phyloP scores from a whole-genome alignment of 2,329 filamentous ascomycete species.

The Phaeoacremonium minimum region DNA sequence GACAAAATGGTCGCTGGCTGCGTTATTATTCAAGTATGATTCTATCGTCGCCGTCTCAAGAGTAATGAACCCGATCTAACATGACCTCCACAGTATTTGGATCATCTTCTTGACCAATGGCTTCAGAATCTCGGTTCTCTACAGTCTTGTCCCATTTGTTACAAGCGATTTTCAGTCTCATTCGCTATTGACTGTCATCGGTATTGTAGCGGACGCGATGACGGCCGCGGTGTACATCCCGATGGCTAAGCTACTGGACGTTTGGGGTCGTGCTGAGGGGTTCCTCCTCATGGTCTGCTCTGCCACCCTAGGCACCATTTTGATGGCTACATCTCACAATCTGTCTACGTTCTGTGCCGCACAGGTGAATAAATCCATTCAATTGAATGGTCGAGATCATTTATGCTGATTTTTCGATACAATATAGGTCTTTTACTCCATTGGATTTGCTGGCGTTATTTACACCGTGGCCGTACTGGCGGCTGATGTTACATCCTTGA shows the following conservation, averaged over 20 bases:
- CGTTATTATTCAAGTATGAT: constrained; percentile 25
- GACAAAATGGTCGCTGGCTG: constrained; percentile 11
- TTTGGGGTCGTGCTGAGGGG: constrained; percentile 42
- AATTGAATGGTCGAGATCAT: too few relatives aligned
- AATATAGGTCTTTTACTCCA: constrained; percentile 54
- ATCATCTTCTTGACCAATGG: constrained; percentile 47
- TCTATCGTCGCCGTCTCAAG: not conserved
- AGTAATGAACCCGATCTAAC: not conserved
- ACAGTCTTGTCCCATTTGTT: constrained; percentile 37
- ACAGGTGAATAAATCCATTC: too few relatives aligned
- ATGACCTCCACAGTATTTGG: constrained; percentile 33
- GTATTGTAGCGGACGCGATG: constrained; percentile 49
- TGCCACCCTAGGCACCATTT: constrained; percentile 45
- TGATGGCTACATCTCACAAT: constrained; percentile 55
- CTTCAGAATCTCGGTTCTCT: constrained; percentile 36
- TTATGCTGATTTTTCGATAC: constrained; percentile 21
- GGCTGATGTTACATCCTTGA: constrained; percentile 59
- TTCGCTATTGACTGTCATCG: constrained; percentile 47
- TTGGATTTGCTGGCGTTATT: constrained; percentile 53
- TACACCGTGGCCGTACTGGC: constrained; percentile 61
- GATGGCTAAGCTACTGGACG: constrained; percentile 42
- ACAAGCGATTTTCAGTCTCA: constrained; percentile 48
- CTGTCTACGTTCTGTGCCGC: constrained; percentile 45
- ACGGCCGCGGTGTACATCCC: constrained; percentile 51
- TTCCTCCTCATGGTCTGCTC: constrained; percentile 33